Percentiles rank a stretch among this genome's conserved stretches.
Conservation (phyloP, 306 rosid genomes). For the Bauhinia variegata region DNA sequence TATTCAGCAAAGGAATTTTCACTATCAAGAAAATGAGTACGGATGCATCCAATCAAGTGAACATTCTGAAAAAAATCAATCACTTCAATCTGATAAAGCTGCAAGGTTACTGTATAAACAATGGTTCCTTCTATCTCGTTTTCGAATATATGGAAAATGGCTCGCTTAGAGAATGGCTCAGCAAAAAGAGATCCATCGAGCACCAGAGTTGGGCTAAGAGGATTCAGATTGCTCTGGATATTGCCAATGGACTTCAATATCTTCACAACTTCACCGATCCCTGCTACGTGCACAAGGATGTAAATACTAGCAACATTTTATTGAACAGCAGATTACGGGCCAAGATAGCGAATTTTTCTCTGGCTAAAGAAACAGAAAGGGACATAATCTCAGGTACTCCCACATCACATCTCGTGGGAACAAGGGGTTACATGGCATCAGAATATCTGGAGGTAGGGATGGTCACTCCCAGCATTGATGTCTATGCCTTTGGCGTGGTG, state of each 20-base stretch:
- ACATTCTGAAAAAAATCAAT: constrained; percentile 59
- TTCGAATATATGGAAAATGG: constrained; percentile 76
- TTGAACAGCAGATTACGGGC: constrained; percentile 58
- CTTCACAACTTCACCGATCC: constrained; percentile 82
- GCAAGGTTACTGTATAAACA: constrained; percentile 58
- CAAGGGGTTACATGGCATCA: constrained; percentile 56
- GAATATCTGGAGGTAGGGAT: constrained; percentile 48
- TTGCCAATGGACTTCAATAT: constrained; percentile 79
- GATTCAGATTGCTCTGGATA: constrained; percentile 73
- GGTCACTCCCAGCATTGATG: constrained; percentile 59
- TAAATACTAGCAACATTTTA: constrained; percentile 58
- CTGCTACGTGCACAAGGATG: constrained; percentile 60
- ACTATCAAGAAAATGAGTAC: constrained; percentile 54
- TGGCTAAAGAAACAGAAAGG: constrained; percentile 48
- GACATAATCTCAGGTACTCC: background rate
- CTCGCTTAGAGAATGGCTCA: constrained; percentile 69
- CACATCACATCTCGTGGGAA: constrained; percentile 33
- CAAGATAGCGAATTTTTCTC: constrained; percentile 65
- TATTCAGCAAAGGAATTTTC: constrained; percentile 38
- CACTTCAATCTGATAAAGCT: constrained; percentile 71
- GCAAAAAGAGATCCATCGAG: constrained; percentile 31
- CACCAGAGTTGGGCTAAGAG: constrained; percentile 56
- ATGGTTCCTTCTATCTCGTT: constrained; percentile 50
- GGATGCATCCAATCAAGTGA: constrained; percentile 61
- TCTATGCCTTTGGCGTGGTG: constrained; percentile 67